Percentiles rank a stretch among this genome's conserved stretches.
phyloP scores from a whole-genome alignment of 495 filamentous ascomycete species.

The Cairneyella variabilis region DNA sequence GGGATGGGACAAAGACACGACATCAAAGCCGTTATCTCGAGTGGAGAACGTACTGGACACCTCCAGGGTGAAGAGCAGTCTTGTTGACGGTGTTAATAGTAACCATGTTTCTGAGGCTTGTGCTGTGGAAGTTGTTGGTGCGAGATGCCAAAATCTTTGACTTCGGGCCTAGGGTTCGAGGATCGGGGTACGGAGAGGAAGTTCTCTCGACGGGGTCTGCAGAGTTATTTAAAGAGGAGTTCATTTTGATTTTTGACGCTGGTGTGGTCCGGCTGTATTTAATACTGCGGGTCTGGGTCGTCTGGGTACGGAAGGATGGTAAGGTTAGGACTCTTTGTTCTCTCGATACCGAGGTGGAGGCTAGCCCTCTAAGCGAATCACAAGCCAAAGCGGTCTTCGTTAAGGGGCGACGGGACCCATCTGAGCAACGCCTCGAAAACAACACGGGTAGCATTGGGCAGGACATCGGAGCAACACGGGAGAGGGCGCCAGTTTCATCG shows the following conservation, averaged over 20 bases:
- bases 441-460: slow-evolving; percentile 5
- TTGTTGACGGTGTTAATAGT: slow-evolving; percentile 74
- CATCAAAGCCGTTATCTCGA: too few relatives aligned
- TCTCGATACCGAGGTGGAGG: neutral
- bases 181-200: slow-evolving; percentile 24
- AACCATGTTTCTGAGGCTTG: slow-evolving; percentile 59
- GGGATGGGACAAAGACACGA: too few relatives aligned
- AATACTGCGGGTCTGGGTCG: neutral
- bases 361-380: neutral
- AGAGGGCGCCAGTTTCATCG: slow-evolving; percentile 4
- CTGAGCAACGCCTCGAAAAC: slow-evolving; percentile 7
- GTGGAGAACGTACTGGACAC: slow-evolving; percentile 72
- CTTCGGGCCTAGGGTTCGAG: slow-evolving; percentile 19
- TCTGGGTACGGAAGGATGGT: neutral
- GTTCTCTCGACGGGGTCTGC: slow-evolving; percentile 20
- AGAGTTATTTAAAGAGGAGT: slow-evolving; percentile 19
- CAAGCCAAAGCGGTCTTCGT: neutral
- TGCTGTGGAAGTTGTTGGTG: slow-evolving; percentile 56
- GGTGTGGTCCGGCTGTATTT: neutral
- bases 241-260: slow-evolving; percentile 1
- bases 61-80: slow-evolving; percentile 62
- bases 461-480: slow-evolving; percentile 12
- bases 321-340: neutral
- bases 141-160: slow-evolving; percentile 22
- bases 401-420: neutral